phyloP scores from a whole-genome alignment of 2,329 filamentous ascomycete genomes.

The Bipolaris oryzae region DNA sequence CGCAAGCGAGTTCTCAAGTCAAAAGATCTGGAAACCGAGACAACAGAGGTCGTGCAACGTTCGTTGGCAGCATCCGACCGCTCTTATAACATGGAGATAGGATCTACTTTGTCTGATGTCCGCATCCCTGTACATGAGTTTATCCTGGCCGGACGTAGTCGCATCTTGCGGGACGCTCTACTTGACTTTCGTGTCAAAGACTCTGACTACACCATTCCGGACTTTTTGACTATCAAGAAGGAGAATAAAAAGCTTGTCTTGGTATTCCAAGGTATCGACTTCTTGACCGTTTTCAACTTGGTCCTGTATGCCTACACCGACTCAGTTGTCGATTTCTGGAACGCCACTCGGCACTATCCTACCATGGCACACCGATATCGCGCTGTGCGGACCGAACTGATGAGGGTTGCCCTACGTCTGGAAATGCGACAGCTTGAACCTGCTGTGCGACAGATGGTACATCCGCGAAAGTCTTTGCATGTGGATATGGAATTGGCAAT shows the following conservation, averaged over 20 bases:
- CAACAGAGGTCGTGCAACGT: conserved; percentile 55
- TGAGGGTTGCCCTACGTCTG: conserved; percentile 77
- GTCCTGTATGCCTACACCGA: conserved; percentile 83
- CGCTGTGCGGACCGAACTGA: conserved; percentile 81
- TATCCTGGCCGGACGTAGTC: conserved; percentile 75
- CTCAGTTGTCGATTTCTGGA: conserved; percentile 82
- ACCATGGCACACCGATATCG: conserved; percentile 74
- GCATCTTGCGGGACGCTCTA: conserved; percentile 64
- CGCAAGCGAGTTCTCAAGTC: conserved; percentile 66
- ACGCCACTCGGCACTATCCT: conserved; percentile 70
- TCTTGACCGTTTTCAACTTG: conserved; percentile 79
- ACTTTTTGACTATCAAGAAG: conserved; percentile 64
- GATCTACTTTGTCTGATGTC: conserved; percentile 68
- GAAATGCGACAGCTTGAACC: conserved; percentile 75
- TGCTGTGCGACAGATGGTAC: conserved; percentile 75
- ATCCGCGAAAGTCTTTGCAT: conserved; percentile 67
- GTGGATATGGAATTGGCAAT: conserved; percentile 74
- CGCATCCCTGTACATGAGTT: conserved; percentile 83
- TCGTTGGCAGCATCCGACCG: conserved; percentile 46
- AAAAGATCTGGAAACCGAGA: conserved; percentile 68
- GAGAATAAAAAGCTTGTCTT: conserved; percentile 62
- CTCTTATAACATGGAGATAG: conserved; percentile 53
- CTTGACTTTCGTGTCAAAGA: conserved; percentile 63
- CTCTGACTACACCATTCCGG: conserved; percentile 62
- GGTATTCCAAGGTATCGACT: conserved; percentile 72